A percentile compares a stretch with the other conserved stretches of the same genome.
phyloP scores from a whole-genome alignment of 108 stramenopile species.

The Pseudonitzschia multiseries region DNA sequence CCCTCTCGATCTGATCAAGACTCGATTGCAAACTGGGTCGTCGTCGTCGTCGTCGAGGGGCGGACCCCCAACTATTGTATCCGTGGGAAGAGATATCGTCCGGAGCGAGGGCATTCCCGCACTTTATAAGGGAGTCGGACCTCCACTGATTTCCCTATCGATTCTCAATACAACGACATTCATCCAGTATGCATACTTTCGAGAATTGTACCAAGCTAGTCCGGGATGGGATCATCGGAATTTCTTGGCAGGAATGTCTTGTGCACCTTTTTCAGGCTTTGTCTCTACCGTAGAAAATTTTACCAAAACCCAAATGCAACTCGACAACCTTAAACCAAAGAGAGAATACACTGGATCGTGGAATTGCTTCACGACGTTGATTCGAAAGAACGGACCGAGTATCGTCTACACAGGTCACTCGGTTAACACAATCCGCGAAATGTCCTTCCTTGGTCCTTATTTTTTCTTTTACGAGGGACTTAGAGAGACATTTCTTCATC shows the following conservation, averaged over 20 bases:
- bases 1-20: constrained; percentile 74
- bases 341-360: constrained; percentile 64
- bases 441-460: constrained; percentile 79
- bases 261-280: constrained; percentile 68
- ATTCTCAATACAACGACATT: constrained; percentile 88
- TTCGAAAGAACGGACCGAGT: constrained; percentile 50
- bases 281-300: constrained; percentile 88
- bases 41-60: neutral
- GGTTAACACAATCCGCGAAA: constrained; percentile 85
- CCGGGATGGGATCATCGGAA: constrained; percentile 77
- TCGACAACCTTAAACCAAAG: constrained; percentile 39
- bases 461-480: constrained; percentile 90
- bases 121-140: constrained; percentile 83
- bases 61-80: constrained; percentile 30
- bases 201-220: constrained; percentile 57
- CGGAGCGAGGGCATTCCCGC: constrained; percentile 68
- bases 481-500: constrained; percentile 34
- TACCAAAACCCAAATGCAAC: constrained; percentile 74
- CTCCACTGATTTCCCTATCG: constrained; percentile 80
- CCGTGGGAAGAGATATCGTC: constrained; percentile 52
- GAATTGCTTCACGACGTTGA: constrained; percentile 61
- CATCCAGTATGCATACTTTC: constrained; percentile 74
- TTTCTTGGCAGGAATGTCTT: constrained; percentile 72
- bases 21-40: constrained; percentile 46
- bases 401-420: constrained; percentile 83